Base-by-base conservation (phyloP, 371 early-diverging fungal genomes). In the Apophysomyces variabilis region DNA sequence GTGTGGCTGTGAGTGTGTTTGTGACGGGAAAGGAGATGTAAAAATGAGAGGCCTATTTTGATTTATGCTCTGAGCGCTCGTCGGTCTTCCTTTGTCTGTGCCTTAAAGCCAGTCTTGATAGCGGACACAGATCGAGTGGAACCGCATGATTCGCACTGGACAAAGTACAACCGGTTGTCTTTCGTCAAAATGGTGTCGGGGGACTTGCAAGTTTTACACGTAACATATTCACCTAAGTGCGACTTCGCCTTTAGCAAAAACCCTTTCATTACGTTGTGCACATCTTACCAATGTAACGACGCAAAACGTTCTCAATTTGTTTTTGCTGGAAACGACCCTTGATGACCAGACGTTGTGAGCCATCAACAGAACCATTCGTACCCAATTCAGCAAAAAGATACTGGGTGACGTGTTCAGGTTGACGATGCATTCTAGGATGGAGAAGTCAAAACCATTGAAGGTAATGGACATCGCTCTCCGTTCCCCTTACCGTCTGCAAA, bases 261-360 rank as follows among this genome's bases (percentile, higher is more conserved):
- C 21, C 21, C 5, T 7, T 50, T 50, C 18, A 26, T 21, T 3
- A 18, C 21, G 0, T 9, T 26, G 21, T 18, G 8, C 21, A 9
- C 7, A 21, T 50, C 54, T 38, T 77, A 88, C 88, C 87, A 80
- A 99, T 99, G 76, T 99, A 99, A 58, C 92, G 91, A 80, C 97
- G 95, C 65, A 99, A 79, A 46, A 99, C 94, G 64, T 92, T 96
- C 80, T 99, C 99, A 57, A 99, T 95, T 81, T 99, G 98, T 85
- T 96, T 95, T 80, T 95, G 97, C 78, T 95, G 93, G 92, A 97
- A 99, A 59, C 92, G 89, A 59, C 99, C 99, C 87, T 96, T 95
- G 80, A 99, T 95, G 45, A 98, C 85, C 61, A 99, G 81, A 38
- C 96, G 89, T 74, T 94, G 92, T 60, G 85, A 88, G 61, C 95